phyloP scores from a whole-genome alignment of 2,329 filamentous ascomycete genomes.

The Hypoxylon rubiginosum region DNA sequence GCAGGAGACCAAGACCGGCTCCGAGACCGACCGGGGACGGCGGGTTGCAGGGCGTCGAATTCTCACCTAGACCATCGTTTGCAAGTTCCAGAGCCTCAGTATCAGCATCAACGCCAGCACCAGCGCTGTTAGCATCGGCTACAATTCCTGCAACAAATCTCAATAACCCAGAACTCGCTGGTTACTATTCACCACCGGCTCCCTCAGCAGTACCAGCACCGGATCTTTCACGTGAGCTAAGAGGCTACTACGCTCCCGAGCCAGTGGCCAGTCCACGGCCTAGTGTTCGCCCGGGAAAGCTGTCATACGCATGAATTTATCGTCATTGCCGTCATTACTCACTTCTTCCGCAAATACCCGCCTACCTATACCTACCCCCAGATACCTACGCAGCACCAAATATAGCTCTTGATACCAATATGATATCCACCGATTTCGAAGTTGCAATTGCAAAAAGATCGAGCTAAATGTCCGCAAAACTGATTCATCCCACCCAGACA shows the following conservation, averaged over 20 bases:
- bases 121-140: constrained; percentile 7
- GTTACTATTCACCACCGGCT: constrained; percentile 44
- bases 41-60: constrained; percentile 42
- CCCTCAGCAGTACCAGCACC: constrained; percentile 2
- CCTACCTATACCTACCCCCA: neutral
- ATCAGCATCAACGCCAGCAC: neutral
- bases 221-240: constrained; percentile 33
- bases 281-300: constrained; percentile 16
- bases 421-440: no score
- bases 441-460: neutral
- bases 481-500: neutral
- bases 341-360: neutral
- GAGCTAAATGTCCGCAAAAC: neutral
- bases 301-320: constrained; percentile 25
- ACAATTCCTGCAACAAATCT: constrained; percentile 8
- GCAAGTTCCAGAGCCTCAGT: constrained; percentile 34
- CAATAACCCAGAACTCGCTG: constrained; percentile 41
- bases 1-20: constrained; percentile 17
- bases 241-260: constrained; percentile 44
- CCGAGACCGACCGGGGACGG: constrained; percentile 6
- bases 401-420: neutral
- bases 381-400: neutral
- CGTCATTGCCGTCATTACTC: neutral
- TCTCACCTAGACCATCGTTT: constrained; percentile 42
- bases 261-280: constrained; percentile 6